Evolutionary conservation across 2,329 filamentous ascomycete species (phyloP).

Genomic region (Biscogniauxia sp.): DNA sequence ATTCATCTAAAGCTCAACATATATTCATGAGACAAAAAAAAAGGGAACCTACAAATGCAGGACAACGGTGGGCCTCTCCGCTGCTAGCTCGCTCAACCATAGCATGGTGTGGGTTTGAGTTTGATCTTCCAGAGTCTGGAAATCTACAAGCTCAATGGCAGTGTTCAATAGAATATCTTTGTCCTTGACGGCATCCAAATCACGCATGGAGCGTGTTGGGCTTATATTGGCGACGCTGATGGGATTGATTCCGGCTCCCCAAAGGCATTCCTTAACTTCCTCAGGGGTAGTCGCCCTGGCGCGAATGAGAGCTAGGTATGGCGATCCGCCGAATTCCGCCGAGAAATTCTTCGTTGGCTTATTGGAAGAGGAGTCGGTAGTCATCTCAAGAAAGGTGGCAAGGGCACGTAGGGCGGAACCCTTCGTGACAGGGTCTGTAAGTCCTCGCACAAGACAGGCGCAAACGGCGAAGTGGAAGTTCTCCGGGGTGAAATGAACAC

Average conservation of each 20-base stretch:
- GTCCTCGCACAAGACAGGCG: slow-evolving; percentile 61
- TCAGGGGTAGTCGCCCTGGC: slow-evolving; percentile 54
- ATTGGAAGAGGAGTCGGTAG: slow-evolving; percentile 33
- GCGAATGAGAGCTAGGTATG: slow-evolving; percentile 60
- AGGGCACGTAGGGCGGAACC: slow-evolving; percentile 58
- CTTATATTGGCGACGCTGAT: slow-evolving; percentile 39
- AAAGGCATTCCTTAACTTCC: slow-evolving; percentile 62
- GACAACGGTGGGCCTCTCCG: slow-evolving; percentile 54
- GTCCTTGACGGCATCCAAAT: slow-evolving; percentile 51
- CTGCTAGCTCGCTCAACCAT: slow-evolving; percentile 59
- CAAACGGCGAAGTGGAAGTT: slow-evolving; percentile 68
- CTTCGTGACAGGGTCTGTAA: slow-evolving; percentile 62
- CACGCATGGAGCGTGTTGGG: slow-evolving; percentile 41
- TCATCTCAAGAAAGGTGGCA: slow-evolving; percentile 59
- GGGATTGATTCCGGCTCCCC: slow-evolving; percentile 55
- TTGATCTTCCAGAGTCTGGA: slow-evolving; percentile 61
- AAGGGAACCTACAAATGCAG: slow-evolving; percentile 52
- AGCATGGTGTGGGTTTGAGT: slow-evolving; percentile 57
- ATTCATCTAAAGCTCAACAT: background rate
- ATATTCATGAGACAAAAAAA: no score
- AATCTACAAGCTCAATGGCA: slow-evolving; percentile 64
- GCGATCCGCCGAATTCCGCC: slow-evolving; percentile 42
- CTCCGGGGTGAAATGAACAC: slow-evolving; percentile 61
- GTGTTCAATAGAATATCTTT: slow-evolving; percentile 62
- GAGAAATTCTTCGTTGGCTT: slow-evolving; percentile 34